Conservation (phyloP, 140 eudicot species). For the Bidens hawaiensis region DNA sequence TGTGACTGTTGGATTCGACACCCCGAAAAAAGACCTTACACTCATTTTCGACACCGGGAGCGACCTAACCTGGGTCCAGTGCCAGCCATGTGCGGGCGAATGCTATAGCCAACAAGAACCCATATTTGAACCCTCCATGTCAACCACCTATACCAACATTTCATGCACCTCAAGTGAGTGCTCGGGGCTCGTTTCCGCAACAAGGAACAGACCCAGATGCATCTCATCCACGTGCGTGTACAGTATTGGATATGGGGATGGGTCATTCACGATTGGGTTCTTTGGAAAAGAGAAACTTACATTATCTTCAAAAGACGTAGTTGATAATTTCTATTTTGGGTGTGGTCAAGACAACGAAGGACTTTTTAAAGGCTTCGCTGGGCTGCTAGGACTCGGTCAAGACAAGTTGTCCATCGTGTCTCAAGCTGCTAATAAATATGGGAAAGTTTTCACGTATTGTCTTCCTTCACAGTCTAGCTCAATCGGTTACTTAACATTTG, state of each 20-base stretch:
- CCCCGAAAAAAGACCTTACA: slow-evolving; percentile 53
- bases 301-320: slow-evolving; percentile 33
- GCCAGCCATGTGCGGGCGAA: slow-evolving; percentile 49
- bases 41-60: slow-evolving; percentile 84
- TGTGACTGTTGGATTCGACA: slow-evolving; percentile 59
- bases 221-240: slow-evolving; percentile 50
- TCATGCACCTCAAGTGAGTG: slow-evolving; percentile 50
- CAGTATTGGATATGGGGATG: slow-evolving; percentile 65
- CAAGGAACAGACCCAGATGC: slow-evolving; percentile 54
- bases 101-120: slow-evolving; percentile 59
- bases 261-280: slow-evolving; percentile 57
- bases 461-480: slow-evolving; percentile 65
- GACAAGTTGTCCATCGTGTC: slow-evolving; percentile 52
- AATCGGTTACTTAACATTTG: slow-evolving; percentile 52
- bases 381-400: slow-evolving; percentile 65
- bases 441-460: slow-evolving; percentile 68
- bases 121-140: slow-evolving; percentile 45
- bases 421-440: slow-evolving; percentile 45
- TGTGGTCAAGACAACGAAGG: slow-evolving; percentile 83
- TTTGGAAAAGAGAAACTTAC: slow-evolving; percentile 55
- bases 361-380: slow-evolving; percentile 44
- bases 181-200: slow-evolving; percentile 43
- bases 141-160: slow-evolving; percentile 54
- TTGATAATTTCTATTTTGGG: slow-evolving; percentile 43
- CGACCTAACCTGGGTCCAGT: slow-evolving; percentile 80